Base-by-base conservation (phyloP, 2,329 filamentous ascomycete genomes). In the Metarhizium guizhouense region DNA sequence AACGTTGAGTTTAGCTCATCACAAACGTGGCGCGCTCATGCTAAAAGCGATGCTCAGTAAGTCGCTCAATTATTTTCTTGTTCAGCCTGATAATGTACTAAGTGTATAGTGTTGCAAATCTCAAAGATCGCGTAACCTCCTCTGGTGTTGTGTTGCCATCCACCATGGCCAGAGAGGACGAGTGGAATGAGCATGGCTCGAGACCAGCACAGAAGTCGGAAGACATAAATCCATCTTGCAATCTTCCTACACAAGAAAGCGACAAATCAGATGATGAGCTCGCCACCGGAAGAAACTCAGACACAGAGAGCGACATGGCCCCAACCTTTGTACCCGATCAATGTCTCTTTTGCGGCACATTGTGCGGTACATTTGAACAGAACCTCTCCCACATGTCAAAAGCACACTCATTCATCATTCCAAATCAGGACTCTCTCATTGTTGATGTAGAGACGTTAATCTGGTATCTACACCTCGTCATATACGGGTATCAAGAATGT, bases 401-500 rank as follows among this genome's bases (percentile, higher is more conserved):
- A 30, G 55, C 65, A 3, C 80, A 83, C 61, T 70, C 76, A 52
- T 70, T 82, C 34, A 69, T 71, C 47, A 63, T 81, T 14, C 73
- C 72, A 1, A 63, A 72, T 38, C 67, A 60, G 50, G 62, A 73
- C 1, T 62, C 69, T 8, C 64, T 82, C 1, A 60, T 68, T 0
- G 74, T 80, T 4, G 75, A 80, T 45, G 57, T 74, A 1, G 74
- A 74, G 47, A 74, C 75, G 0, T 63, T 82, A 1, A 64, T 81
- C 13, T 61, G 65, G 25, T 80, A 81, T 53, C 63, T 82, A 1
- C 72, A 76, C 55, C 68, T 79, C 4, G 65, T 82, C 51, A 74
- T 82, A 25, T 74, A 70, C n/a, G 71, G 66, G 0, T 80, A 78
- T 56, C 67, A 68, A 36, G 76, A 81, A 61, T 83, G 79, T 57